Evolutionary conservation across 805 yeast species (phyloP).

Genomic region (Starmera amethionina): DNA sequence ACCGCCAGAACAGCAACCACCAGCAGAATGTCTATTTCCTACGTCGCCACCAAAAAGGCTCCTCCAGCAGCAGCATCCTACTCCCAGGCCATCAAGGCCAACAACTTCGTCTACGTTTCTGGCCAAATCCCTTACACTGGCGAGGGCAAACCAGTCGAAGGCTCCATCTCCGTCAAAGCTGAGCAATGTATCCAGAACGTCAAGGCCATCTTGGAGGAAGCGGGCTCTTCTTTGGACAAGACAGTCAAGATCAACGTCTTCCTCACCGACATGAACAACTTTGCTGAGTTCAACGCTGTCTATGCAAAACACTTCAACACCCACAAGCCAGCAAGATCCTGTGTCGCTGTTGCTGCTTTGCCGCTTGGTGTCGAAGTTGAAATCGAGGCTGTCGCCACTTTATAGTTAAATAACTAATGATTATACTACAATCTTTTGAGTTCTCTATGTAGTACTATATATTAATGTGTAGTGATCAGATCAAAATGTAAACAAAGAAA

Average conservation of each 20-base stretch:
- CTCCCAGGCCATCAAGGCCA: slow-evolving; percentile 91
- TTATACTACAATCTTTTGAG: too few relatives aligned
- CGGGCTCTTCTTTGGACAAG: slow-evolving; percentile 75
- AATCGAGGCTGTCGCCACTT: slow-evolving; percentile 6
- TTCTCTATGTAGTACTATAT: too few relatives aligned
- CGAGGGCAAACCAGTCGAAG: slow-evolving; percentile 71
- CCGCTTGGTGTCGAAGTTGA: slow-evolving; percentile 70
- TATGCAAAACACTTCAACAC: slow-evolving; percentile 66
- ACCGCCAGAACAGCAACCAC: slow-evolving; percentile 8
- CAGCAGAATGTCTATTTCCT: slow-evolving; percentile 8
- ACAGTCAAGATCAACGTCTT: slow-evolving; percentile 83
- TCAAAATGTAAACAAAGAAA: too few relatives aligned
- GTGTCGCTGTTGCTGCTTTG: slow-evolving; percentile 88
- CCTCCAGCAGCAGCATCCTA: slow-evolving; percentile 97
- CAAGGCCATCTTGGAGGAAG: slow-evolving; percentile 65
- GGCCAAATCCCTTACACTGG: slow-evolving; percentile 93
- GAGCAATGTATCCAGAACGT: slow-evolving; percentile 67
- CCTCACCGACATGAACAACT: slow-evolving; percentile 83
- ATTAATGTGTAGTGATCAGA: too few relatives aligned
- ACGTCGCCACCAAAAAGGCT: slow-evolving; percentile 64
- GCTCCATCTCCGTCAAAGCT: slow-evolving; percentile 66
- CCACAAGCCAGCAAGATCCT: slow-evolving; percentile 94
- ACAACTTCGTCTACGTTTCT: slow-evolving; percentile 80
- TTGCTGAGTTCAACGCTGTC: slow-evolving; percentile 77
- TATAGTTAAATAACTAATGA: too few relatives aligned